These are phyloP conservation scores for Trypanosomatidae sp. DNA, from an alignment of 208 protist genomes.

Conservation along the genomic window DNA sequence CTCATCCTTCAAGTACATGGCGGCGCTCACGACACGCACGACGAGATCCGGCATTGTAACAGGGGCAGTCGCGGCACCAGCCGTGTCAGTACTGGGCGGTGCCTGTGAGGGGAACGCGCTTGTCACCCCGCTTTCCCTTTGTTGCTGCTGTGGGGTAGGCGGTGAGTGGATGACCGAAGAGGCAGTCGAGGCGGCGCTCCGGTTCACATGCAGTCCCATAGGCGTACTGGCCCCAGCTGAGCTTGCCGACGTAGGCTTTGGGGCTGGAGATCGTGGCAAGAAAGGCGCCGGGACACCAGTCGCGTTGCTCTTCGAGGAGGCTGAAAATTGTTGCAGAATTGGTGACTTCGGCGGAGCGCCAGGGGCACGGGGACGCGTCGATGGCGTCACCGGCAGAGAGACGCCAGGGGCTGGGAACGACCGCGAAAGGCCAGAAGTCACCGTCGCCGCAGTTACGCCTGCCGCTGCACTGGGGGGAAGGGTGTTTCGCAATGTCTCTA, in stretches of 20 bases:
- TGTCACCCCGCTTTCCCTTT: not conserved
- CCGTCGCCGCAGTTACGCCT: not conserved
- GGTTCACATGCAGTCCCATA: not conserved
- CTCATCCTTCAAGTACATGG: conserved; percentile 83
- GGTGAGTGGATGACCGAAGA: not conserved
- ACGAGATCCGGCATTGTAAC: conserved; percentile 57
- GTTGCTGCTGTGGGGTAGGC: not conserved
- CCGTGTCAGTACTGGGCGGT: not conserved
- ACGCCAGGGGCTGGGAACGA: conserved; percentile 8
- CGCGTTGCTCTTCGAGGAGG: not conserved
- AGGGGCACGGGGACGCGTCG: conserved; percentile 8
- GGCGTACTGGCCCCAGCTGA: conserved; percentile 1
- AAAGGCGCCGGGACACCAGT: not conserved
- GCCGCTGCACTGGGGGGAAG: not conserved
- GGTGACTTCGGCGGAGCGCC: conserved; percentile 20
- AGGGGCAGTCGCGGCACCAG: not conserved
- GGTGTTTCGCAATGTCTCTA: not conserved
- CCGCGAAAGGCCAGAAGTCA: not conserved
- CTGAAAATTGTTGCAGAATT: conserved; percentile 13
- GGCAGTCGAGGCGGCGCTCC: not conserved
- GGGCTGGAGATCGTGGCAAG: not conserved
- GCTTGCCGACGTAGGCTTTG: not conserved
- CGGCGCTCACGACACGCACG: conserved; percentile 56
- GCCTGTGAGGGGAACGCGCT: not conserved
- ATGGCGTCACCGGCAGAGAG: conserved; percentile 21